Base-by-base conservation (phyloP, 306 rosid species). In the Pterocarpus santalinus region DNA sequence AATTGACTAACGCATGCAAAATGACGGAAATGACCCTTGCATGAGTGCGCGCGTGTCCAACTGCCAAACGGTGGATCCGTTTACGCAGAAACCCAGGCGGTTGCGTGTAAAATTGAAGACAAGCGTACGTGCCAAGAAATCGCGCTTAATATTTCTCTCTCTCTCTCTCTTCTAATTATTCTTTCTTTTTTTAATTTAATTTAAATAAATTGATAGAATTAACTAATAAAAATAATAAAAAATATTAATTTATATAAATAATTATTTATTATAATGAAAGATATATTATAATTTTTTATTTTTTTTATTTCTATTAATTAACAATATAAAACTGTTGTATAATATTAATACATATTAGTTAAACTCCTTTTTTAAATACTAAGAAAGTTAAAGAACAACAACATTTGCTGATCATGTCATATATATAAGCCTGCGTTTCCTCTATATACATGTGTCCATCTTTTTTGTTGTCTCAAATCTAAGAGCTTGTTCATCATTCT, bases 51-150 rank as follows among this genome's bases (percentile, higher is more conserved):
- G 49, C 69, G 75, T 78, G 65, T 62, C 62, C 34, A 73, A 82
- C 76, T 64, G 38, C 86, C 63, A 86, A 68, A 74, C 68, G 61
- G 79, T 69, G 51, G 64, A 73, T 68, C 61, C 53, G 55, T 14
- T 75, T 46, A 2, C 75, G 69, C 3, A 64, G 63, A 51, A 52
- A 28, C 56, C 70, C 36, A 12, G 32, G 2, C 71, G 33, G 78
- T 77, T 46, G 87, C 87, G 80, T 73, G 67, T 44, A 73, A 58
- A 72, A 73, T 49, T 73, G 12, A 84, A 84, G 47, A 61, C 33
- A 79, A 69, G 82, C 86, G 89, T 79, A 77, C 14, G 68, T 69
- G 77, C 61, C 80, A 82, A 82, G 89, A 79, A 75, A 86, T 12
- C 64, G 41, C 58, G 36, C 75, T 36, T 15, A 67, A 41, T 77